Evolutionary conservation across 768 basidiomycete genomes (phyloP).

Genomic region (Hypholoma sublateritium): DNA sequence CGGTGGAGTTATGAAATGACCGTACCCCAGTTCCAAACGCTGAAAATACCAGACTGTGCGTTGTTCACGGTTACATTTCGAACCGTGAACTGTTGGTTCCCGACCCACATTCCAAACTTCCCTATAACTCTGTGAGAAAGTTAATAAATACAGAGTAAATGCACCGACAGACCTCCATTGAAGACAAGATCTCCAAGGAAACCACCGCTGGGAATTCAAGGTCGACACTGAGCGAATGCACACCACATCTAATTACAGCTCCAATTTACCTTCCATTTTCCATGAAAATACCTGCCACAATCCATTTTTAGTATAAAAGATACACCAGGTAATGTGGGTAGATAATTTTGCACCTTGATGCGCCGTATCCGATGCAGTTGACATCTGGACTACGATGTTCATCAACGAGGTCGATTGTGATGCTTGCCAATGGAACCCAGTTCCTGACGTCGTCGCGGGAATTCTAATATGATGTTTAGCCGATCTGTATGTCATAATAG

Average conservation of each 20-base stretch:
- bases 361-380: constrained; percentile 54
- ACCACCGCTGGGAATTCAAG: constrained; percentile 37
- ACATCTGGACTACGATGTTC: constrained; percentile 76
- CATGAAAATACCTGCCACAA: constrained; percentile 60
- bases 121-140: constrained; percentile 32
- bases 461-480: constrained; percentile 29
- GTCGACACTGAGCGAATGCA: not conserved
- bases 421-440: constrained; percentile 83
- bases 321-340: no score
- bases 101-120: constrained; percentile 73
- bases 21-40: constrained; percentile 42
- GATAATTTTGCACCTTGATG: constrained; percentile 47
- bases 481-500: no score
- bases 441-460: constrained; percentile 52
- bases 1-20: not conserved
- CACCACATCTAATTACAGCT: not conserved
- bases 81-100: constrained; percentile 77
- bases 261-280: constrained; percentile 68
- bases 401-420: constrained; percentile 75
- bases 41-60: constrained; percentile 40
- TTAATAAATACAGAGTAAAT: not conserved
- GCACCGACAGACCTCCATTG: constrained; percentile 42
- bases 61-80: constrained; percentile 57
- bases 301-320: no score
- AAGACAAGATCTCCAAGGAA: constrained; percentile 55